phyloP scores from a whole-genome alignment of 2,329 filamentous ascomycete species.

The Fusarium gaditjirri region DNA sequence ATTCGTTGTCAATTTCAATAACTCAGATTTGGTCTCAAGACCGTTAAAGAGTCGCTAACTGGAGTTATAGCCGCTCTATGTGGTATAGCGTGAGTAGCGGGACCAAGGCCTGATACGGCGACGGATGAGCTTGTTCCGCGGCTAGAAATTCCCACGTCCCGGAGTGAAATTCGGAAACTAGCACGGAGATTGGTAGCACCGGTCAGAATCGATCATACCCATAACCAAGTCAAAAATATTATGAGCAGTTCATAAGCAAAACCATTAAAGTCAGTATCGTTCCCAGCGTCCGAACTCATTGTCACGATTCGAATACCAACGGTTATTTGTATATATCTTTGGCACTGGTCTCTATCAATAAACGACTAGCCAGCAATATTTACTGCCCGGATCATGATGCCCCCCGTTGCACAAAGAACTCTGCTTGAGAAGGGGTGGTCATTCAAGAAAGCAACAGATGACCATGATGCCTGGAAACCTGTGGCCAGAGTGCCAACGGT shows the following conservation, averaged over 20 bases:
- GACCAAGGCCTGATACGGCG: not conserved
- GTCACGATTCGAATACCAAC: fast-evolving
- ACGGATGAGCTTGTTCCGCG: not conserved
- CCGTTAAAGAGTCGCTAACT: too few relatives aligned
- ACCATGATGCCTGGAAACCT: conserved; percentile 1
- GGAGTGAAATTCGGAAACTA: not conserved
- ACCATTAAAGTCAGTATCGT: fast-evolving
- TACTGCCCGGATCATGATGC: not conserved
- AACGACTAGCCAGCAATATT: not conserved
- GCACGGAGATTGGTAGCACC: not conserved
- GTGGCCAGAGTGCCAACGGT: conserved; percentile 20
- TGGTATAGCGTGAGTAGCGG: not conserved
- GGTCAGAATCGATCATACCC: not conserved
- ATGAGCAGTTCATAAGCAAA: not conserved
- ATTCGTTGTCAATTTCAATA: too few relatives aligned
- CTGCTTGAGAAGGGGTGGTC: conserved; percentile 5
- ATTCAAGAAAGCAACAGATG: conserved; percentile 2
- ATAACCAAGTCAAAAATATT: too few relatives aligned
- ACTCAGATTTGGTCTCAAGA: too few relatives aligned
- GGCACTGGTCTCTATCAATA: too few relatives aligned
- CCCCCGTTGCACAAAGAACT: not conserved
- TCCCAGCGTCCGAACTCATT: fast-evolving
- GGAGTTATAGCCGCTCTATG: not conserved
- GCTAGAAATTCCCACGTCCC: not conserved
- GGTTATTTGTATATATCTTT: too few relatives aligned